Percentiles rank a stretch among this genome's conserved stretches.
These are phyloP conservation scores for Mycena crocata DNA, from an alignment of 768 basidiomycete genomes.

Conservation along the genomic window DNA sequence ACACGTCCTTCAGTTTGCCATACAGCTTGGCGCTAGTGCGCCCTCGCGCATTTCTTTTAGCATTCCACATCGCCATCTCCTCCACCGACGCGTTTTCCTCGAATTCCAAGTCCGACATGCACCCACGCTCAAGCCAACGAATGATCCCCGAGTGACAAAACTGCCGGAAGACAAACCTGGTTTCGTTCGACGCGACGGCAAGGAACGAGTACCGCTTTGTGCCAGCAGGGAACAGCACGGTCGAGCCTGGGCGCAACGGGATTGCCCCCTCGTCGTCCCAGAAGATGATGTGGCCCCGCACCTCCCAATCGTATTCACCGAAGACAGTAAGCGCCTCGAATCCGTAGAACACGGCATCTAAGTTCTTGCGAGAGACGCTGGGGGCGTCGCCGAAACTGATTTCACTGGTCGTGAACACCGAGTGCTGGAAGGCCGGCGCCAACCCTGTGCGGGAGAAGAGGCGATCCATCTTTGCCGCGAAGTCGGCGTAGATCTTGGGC, in stretches of 20 bases:
- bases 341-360: background rate
- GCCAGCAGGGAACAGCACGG: background rate
- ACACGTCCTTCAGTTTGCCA: background rate
- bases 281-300: background rate
- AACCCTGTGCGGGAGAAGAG: background rate
- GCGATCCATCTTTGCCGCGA: background rate
- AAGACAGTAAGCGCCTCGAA: background rate
- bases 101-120: background rate
- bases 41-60: background rate
- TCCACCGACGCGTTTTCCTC: background rate
- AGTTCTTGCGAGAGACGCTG: background rate
- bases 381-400: background rate
- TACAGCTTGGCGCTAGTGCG: background rate
- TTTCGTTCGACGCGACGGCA: background rate
- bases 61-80: background rate
- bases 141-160: background rate
- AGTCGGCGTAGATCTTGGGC: background rate
- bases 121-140: background rate
- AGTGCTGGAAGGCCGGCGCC: background rate
- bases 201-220: background rate
- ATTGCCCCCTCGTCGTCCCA: background rate
- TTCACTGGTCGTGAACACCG: constrained; percentile 4
- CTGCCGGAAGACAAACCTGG: background rate
- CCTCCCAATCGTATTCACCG: background rate
- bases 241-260: background rate